A percentile compares a stretch with the other conserved stretches of the same genome.
Conservation (phyloP, 2,329 filamentous ascomycete genomes). For the Pseudocercospora cruenta region DNA sequence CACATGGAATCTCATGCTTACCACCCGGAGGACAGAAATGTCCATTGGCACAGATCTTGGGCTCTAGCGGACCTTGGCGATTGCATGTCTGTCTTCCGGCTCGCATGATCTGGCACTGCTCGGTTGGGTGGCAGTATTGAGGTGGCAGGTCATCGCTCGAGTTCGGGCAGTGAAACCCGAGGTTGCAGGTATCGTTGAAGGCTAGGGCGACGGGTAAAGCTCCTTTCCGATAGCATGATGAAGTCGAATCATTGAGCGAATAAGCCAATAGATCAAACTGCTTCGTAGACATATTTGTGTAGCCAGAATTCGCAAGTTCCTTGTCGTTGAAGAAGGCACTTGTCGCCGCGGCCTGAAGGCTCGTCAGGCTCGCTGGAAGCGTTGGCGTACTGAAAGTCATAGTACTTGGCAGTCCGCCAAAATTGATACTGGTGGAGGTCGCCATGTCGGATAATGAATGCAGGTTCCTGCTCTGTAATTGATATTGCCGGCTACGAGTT, state of each 20-base stretch:
- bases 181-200: conserved; percentile 35
- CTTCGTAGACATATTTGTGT: conserved; percentile 29
- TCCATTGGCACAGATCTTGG: conserved; percentile 55
- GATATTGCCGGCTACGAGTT: neutral
- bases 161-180: conserved; percentile 35
- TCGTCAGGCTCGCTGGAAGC: neutral
- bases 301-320: neutral
- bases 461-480: neutral
- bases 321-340: neutral
- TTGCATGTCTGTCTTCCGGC: conserved; percentile 30
- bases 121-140: conserved; percentile 38
- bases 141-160: conserved; percentile 34
- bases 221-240: conserved; percentile 32
- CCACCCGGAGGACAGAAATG: conserved; percentile 52
- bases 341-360: neutral
- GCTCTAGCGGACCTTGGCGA: conserved; percentile 51
- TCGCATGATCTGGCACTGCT: conserved; percentile 31
- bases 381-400: neutral
- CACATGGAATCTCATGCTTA: conserved; percentile 48
- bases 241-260: conserved; percentile 26
- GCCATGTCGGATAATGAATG: conserved; percentile 1
- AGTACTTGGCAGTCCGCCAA: conserved; percentile 2
- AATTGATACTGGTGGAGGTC: neutral
- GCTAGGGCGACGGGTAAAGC: conserved; percentile 35
- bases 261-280: conserved; percentile 30